These are phyloP conservation scores for Lathyrus oleraceus DNA, from an alignment of 306 rosid species.

Conservation along the genomic window DNA sequence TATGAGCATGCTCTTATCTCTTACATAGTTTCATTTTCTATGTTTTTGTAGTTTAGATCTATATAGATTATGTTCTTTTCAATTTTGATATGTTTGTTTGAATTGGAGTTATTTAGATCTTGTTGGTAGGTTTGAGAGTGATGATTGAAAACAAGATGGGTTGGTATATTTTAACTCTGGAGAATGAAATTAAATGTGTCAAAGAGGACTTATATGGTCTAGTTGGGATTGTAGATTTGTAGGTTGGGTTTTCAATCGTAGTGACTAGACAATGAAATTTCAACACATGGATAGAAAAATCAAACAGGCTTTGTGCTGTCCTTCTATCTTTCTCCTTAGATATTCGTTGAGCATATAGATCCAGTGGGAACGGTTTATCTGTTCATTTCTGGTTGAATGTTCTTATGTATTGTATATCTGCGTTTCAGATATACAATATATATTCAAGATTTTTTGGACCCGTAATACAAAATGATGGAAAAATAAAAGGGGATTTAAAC, in stretches of 20 bases:
- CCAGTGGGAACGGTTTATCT: conserved; percentile 3
- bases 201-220: conserved; percentile 9
- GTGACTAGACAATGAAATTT: conserved; percentile 7
- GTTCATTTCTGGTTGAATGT: conserved; percentile 4
- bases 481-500: too few species aligned
- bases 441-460: neutral
- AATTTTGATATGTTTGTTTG: conserved; percentile 18
- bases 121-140: conserved; percentile 23
- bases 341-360: conserved; percentile 13
- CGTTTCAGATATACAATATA: conserved; percentile 5
- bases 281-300: neutral
- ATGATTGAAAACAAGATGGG: conserved; percentile 8
- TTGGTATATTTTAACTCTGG: too few species aligned
- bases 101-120: conserved; percentile 15
- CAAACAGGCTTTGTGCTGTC: too few species aligned
- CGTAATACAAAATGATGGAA: too few species aligned
- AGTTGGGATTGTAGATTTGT: conserved; percentile 9
- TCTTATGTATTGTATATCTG: neutral
- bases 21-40: conserved; percentile 2
- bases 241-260: conserved; percentile 20
- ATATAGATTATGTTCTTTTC: neutral
- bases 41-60: conserved; percentile 26
- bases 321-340: too few species aligned
- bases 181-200: too few species aligned
- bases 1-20: conserved; percentile 34